Conservation (phyloP, 768 basidiomycete species). For the Lactarius indigo region DNA sequence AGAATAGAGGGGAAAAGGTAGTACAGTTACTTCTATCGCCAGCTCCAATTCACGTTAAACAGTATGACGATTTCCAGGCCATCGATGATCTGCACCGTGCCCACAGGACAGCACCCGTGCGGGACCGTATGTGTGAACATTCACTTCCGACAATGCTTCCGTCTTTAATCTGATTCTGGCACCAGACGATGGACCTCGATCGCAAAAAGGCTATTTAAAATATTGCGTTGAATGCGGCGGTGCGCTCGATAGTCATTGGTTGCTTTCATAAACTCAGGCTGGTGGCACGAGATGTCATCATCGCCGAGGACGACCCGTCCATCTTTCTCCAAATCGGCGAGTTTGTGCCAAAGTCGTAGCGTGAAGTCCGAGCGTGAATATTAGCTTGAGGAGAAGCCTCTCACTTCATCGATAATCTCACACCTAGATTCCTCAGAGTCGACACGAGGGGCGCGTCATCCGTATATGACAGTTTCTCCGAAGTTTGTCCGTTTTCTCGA, state of each 20-base stretch:
- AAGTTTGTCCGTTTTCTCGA: slow-evolving; percentile 39
- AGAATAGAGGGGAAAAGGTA: too few species aligned
- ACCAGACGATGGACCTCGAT: slow-evolving; percentile 53
- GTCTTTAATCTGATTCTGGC: background rate
- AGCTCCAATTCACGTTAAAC: slow-evolving; percentile 44
- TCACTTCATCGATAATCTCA: slow-evolving; percentile 49
- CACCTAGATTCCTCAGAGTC: slow-evolving; percentile 59
- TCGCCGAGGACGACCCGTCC: slow-evolving; percentile 82
- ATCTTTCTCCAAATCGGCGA: slow-evolving; percentile 62
- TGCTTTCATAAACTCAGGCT: background rate
- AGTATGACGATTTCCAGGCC: slow-evolving; percentile 40
- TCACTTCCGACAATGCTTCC: background rate
- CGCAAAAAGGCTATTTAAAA: slow-evolving; percentile 81
- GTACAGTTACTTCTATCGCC: too few species aligned
- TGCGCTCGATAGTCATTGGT: slow-evolving; percentile 29
- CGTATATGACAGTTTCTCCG: slow-evolving; percentile 78
- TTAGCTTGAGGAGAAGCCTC: too few species aligned
- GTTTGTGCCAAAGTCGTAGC: slow-evolving; percentile 46
- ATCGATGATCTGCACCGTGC: slow-evolving; percentile 69
- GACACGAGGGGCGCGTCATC: slow-evolving; percentile 81
- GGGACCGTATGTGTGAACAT: slow-evolving; percentile 49
- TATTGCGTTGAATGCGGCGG: slow-evolving; percentile 77
- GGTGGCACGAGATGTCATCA: slow-evolving; percentile 53
- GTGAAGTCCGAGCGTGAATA: slow-evolving; percentile 22
- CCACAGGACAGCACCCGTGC: slow-evolving; percentile 80